Base-by-base conservation (phyloP, 257 asterid species). In the Ilex asprella region DNA sequence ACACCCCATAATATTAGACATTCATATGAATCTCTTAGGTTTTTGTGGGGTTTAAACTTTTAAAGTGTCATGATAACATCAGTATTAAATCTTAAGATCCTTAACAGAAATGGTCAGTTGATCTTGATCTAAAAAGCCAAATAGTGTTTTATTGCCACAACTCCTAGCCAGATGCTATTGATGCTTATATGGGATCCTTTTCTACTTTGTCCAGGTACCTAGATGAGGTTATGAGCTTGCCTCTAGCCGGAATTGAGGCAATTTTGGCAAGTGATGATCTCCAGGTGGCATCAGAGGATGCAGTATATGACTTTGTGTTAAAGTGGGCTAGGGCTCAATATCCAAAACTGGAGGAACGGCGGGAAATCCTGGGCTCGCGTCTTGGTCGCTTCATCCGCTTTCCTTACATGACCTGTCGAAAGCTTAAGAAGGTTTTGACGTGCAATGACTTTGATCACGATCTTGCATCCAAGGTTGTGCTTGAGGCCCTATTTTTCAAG, bases 221-320 rank as follows among this genome's bases (percentile, higher is more conserved):
- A 31, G 97, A 92, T 6, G 99, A 92, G 82, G 87, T 86, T 21
- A 77, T 89, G 88, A 78, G 67, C 56, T 73, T 92, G 68, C 95
- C 98, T 39, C 81, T 89, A 30, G 91, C 97, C 67, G 97, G 98
- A 58, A 77, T 92, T 4, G 95, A 92, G 78, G 95, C 97, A 39
- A 59, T 92, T 67, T 69, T 92, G 75, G 79, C 89, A 27, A 89
- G 98, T 53, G 97, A 89, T 31, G 94, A 83, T 57, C 93, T 92
- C 62, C 97, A 84, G 71, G 95, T 89, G 55, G 87, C 95, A 27
- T 88, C 96, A 31, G 99, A 92, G 73, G 97, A 92, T 71, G 91
- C 95, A 30, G 97, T 89, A 16, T 92, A 83, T 8, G 97, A 92
- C 75, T 84, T 92, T 44, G 91, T 81, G 0, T 68, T 89, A 50